Base-by-base conservation (phyloP, 345 rosid species). In the Aquilaria yunnanensis region DNA sequence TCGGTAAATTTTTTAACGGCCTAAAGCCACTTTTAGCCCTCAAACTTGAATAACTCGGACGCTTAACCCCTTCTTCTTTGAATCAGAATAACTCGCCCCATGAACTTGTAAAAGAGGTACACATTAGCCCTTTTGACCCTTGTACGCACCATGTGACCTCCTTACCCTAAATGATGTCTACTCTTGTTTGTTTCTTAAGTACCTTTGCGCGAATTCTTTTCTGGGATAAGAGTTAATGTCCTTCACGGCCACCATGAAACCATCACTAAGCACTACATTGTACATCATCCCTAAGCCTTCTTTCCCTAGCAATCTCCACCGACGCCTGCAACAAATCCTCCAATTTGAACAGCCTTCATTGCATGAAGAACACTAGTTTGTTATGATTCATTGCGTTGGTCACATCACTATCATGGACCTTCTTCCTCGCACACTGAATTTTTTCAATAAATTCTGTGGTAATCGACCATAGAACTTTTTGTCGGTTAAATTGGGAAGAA, bases 271-370 rank as follows among this genome's bases (percentile, higher is more conserved):
- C 74, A 79, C 97, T 14, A 97, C 98, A 65, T 82, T 93, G 65
- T 93, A 93, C 16, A 88, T 94, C 2, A 96, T 93, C 47, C 97
- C 97, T 34, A 93, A 71, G 45, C 89, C 87, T 1, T 97, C 98
- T 70, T 93, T 93, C 32, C 98, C 98, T 9, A 93, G 81, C 97
- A 23, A 93, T 87, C 79, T 93, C 98, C 9, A 97, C 98, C 56
- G 97, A 93, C 0, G 97, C 98, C 29, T 82, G 76, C 71, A 92
- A 60, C 76, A 92, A 74, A 59, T 92, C 97, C 67, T 89, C 97
- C 10, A 93, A 78, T 73, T 89, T 96, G 61, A 92, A 92, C 75
- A 72, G 78, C 51, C 84, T 83, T 80, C 81, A 82, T 73, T 84
- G 69, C 64, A 87, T 93, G 32, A 83, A 92, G 57, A 93, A 93